Evolutionary conservation across 2,329 filamentous ascomycete genomes (phyloP).

Genomic region (Falciphora oryzae): DNA sequence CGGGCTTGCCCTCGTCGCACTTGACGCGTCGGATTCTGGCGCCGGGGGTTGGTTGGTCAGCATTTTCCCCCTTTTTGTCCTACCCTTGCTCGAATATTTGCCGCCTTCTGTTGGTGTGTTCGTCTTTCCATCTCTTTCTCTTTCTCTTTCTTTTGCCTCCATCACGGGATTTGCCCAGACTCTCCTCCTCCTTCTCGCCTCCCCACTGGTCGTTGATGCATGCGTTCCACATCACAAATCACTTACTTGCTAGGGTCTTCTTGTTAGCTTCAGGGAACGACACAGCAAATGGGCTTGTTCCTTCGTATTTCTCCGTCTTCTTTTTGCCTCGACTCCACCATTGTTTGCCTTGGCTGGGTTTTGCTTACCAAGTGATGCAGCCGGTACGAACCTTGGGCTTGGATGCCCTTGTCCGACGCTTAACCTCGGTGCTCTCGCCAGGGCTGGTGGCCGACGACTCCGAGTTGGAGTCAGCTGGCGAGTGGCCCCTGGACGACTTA

Average conservation of each 20-base stretch:
- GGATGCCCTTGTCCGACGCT: constrained; percentile 26
- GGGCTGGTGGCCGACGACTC: constrained; percentile 7
- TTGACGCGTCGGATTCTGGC: constrained; percentile 31
- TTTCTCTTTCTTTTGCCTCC: not conserved
- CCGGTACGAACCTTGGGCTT: constrained; percentile 34
- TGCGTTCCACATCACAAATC: not conserved
- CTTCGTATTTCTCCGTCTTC: not conserved
- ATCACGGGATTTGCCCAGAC: not conserved
- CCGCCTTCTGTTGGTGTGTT: not conserved
- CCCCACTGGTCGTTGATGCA: not conserved
- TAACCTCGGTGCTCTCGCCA: not conserved
- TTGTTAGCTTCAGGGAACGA: constrained; percentile 11
- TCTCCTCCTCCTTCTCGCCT: not conserved
- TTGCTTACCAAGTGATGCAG: constrained; percentile 33
- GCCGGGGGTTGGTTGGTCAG: constrained; percentile 6
- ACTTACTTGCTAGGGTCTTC: constrained; percentile 23
- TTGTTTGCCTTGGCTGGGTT: too few species aligned
- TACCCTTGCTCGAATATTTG: not conserved
- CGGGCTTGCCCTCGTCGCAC: constrained; percentile 29
- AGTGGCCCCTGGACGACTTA: constrained; percentile 2
- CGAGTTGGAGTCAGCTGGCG: constrained; percentile 9
- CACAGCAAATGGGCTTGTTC: not conserved
- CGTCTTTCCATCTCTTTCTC: not conserved
- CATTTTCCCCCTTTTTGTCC: constrained; percentile 19
- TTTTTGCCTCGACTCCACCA: not conserved